Evolutionary conservation across 2,329 filamentous ascomycete species (phyloP), one percentile per base, ranked within the genome.

Genomic region (Xylaria sp.): DNA sequence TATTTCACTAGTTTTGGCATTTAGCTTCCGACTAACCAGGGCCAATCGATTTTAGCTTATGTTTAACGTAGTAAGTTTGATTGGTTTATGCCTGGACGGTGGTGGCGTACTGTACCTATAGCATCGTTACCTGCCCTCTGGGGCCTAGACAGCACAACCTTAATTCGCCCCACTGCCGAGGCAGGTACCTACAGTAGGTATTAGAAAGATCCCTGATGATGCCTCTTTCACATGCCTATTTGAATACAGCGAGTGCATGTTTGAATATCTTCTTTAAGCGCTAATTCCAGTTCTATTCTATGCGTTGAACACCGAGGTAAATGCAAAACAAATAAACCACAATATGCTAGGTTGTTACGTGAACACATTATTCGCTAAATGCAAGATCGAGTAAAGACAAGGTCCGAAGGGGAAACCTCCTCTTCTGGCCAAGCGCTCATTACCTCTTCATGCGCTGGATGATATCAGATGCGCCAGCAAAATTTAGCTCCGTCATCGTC

Each of bases 401-500:
- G 42, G 17, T 4, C n/a, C n/a, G 42, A 47, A 47, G 17, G n/a
- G 17, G 17, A 19, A n/a, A n/a, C 42, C 42, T 7, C 42, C 17
- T 47, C n/a, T 47, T 17, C 17, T 2, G 39, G 12, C 39, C 39
- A 14, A 42, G 19, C 24, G 12, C 17, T 6, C 19, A 14, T 67
- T 54, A 72, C 1, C 30, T 65, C 64, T 70, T 72, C 73, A 75
- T 55, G 8, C 61, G 62, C 48, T 71, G 64, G 3, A 77, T 42
- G 21, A 75, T 73, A 56, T 65, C 63, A 1, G 74, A 73, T 42
- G 67, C 72, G 7, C 73, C 69, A 5, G 69, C 74, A 53, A 76
- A 76, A 42, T 73, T 73, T 6, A 77, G 61, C 65, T 76, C 75
- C 62, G 75, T 73, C 67, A 77, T 65, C 6, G 75, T 76, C 58